Evolutionary conservation across 2,329 filamentous ascomycete species (phyloP).

Genomic region (Fusarium anthophilum): DNA sequence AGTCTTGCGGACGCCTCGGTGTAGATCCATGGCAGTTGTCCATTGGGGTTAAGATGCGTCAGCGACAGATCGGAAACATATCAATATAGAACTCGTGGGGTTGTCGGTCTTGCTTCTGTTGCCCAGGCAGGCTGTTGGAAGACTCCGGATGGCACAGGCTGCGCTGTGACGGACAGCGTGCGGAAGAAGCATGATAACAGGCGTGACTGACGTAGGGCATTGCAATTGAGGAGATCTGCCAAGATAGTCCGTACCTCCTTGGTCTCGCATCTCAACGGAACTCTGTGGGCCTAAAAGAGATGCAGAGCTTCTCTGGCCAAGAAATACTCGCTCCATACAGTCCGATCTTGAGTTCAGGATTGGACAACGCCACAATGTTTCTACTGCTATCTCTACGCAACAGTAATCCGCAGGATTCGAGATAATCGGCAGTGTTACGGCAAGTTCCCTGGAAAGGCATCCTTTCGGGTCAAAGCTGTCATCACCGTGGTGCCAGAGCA

Average conservation of each 20-base stretch:
- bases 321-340: fast-evolving
- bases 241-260: neutral
- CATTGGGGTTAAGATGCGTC: fast-evolving
- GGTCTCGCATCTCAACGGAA: neutral
- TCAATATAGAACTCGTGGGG: fast-evolving
- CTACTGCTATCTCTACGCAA: fast-evolving
- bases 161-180: neutral
- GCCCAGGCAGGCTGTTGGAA: fast-evolving
- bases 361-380: neutral
- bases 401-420: fast-evolving
- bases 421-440: fast-evolving
- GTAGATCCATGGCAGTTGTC: neutral
- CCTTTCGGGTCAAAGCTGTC: fast-evolving
- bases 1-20: fast-evolving
- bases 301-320: neutral
- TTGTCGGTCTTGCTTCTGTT: neutral
- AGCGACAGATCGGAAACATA: fast-evolving
- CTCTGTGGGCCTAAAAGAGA: fast-evolving
- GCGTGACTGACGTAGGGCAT: fast-evolving
- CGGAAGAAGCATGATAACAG: neutral
- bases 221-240: neutral
- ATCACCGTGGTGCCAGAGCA: fast-evolving
- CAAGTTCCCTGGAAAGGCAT: neutral
- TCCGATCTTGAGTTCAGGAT: neutral
- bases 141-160: fast-evolving